phyloP scores from a whole-genome alignment of 2,329 filamentous ascomycete species.

The Neofusicoccum umdonicola region DNA sequence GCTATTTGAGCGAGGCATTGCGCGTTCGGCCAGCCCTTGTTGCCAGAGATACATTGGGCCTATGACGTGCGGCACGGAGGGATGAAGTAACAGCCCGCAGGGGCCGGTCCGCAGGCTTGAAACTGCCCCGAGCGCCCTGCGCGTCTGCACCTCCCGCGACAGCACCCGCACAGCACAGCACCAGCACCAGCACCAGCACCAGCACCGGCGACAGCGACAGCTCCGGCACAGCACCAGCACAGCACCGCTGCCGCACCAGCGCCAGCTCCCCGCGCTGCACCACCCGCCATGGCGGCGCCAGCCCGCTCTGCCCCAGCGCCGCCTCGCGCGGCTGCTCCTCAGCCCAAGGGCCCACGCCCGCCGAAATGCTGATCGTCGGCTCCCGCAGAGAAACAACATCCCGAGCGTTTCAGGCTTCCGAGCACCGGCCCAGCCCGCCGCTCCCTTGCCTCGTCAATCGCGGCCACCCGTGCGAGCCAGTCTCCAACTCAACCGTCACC shows the following conservation, averaged over 20 bases:
- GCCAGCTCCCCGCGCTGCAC: too few relatives aligned
- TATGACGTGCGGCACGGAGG: slow-evolving; percentile 12
- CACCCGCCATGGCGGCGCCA: too few relatives aligned
- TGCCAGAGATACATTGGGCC: slow-evolving; percentile 12
- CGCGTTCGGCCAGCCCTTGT: not conserved
- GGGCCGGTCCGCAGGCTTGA: slow-evolving; percentile 2
- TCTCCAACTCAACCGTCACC: not conserved
- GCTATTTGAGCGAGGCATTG: not conserved
- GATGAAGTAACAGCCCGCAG: not conserved
- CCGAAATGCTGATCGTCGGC: slow-evolving; percentile 12
- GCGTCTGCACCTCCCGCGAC: not conserved
- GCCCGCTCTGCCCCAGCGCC: too few relatives aligned
- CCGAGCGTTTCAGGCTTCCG: not conserved
- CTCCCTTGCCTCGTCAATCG: not conserved
- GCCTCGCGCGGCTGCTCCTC: not conserved
- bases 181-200: too few relatives aligned
- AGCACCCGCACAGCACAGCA: not conserved
- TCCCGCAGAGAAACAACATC: not conserved
- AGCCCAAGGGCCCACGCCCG: not conserved
- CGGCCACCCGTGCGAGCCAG: too few relatives aligned
- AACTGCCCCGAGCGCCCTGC: not conserved
- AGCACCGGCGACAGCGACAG: too few relatives aligned
- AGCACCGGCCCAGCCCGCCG: not conserved
- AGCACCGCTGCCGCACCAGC: too few relatives aligned
- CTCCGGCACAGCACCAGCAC: too few relatives aligned